A percentile compares a stretch with the other conserved stretches of the same genome.
Conservation (phyloP, 179 eudicot genomes). For the Beta macrorhiza region DNA sequence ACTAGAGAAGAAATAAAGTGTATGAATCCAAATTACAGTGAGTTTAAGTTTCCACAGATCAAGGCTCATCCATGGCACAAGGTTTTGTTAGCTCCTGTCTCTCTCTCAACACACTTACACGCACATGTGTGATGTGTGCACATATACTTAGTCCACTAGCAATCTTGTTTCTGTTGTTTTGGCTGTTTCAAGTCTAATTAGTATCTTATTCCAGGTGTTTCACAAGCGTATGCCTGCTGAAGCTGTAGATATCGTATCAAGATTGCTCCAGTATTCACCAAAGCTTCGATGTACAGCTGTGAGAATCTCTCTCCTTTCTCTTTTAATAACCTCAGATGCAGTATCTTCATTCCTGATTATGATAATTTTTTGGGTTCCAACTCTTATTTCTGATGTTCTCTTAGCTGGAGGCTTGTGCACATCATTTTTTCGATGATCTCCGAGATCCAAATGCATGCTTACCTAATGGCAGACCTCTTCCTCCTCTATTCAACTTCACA, state of each 20-base stretch:
- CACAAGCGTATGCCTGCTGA: conserved; percentile 71
- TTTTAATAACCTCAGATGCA: background rate
- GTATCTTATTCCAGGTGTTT: conserved; percentile 53
- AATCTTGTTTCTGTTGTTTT: background rate
- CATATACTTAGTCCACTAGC: background rate
- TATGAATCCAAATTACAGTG: conserved; percentile 91
- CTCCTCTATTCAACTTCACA: conserved; percentile 70
- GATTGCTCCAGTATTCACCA: conserved; percentile 89
- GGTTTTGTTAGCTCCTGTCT: conserved; percentile 35
- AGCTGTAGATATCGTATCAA: conserved; percentile 82
- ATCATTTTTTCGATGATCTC: conserved; percentile 79
- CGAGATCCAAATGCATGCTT: conserved; percentile 72
- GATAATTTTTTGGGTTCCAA: background rate
- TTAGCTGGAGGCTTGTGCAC: conserved; percentile 98
- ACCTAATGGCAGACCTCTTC: conserved; percentile 70
- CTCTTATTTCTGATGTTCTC: conserved; percentile 2
- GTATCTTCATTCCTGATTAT: too few species aligned
- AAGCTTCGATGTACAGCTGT: conserved; percentile 75
- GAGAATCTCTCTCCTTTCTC: conserved; percentile 28
- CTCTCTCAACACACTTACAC: background rate
- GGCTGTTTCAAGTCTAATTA: background rate
- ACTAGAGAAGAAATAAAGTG: conserved; percentile 94
- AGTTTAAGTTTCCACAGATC: conserved; percentile 89
- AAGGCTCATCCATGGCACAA: conserved; percentile 98
- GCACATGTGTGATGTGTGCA: background rate